phyloP scores from a whole-genome alignment of 2,329 filamentous ascomycete genomes.

The Graphilbum ipis-grandicollis region DNA sequence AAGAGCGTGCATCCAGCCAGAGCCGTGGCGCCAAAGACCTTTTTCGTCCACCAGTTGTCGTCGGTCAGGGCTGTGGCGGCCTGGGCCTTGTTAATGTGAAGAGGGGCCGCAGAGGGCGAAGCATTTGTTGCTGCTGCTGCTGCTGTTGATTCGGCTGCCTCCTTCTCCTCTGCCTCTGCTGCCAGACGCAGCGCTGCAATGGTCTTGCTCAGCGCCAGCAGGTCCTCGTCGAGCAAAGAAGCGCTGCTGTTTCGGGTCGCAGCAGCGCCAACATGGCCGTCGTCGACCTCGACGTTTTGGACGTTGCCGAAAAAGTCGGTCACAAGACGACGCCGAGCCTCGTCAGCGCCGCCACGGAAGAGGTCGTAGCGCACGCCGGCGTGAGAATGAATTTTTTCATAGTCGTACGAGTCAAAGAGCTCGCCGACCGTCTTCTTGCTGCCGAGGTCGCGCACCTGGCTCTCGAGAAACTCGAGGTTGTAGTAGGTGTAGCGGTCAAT shows the following conservation, averaged over 20 bases:
- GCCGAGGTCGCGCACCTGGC: conserved; percentile 67
- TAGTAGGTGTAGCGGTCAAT: conserved; percentile 99
- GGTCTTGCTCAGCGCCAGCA: conserved; percentile 56
- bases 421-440: conserved; percentile 85
- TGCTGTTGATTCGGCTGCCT: conserved; percentile 2
- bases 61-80: conserved; percentile 45
- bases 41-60: conserved; percentile 51
- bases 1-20: conserved; percentile 42
- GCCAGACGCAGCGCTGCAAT: conserved; percentile 36
- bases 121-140: conserved; percentile 1
- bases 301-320: conserved; percentile 99
- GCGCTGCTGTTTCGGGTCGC: conserved; percentile 12
- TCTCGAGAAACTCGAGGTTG: conserved; percentile 91
- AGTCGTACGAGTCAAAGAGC: conserved; percentile 91
- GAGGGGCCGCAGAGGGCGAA: conserved; percentile 11
- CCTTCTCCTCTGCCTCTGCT: conserved; percentile 26
- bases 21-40: conserved; percentile 41
- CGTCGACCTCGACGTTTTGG: conserved; percentile 87
- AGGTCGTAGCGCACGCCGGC: conserved; percentile 88
- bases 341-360: conserved; percentile 70
- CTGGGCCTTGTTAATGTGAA: conserved; percentile 15
- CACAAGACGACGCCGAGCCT: conserved; percentile 58
- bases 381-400: conserved; percentile 82
- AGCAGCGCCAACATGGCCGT: no score
- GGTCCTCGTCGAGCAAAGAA: conserved; percentile 49